These are phyloP conservation scores for Dipteronia sinensis DNA, from an alignment of 345 rosid species.

Conservation along the genomic window DNA sequence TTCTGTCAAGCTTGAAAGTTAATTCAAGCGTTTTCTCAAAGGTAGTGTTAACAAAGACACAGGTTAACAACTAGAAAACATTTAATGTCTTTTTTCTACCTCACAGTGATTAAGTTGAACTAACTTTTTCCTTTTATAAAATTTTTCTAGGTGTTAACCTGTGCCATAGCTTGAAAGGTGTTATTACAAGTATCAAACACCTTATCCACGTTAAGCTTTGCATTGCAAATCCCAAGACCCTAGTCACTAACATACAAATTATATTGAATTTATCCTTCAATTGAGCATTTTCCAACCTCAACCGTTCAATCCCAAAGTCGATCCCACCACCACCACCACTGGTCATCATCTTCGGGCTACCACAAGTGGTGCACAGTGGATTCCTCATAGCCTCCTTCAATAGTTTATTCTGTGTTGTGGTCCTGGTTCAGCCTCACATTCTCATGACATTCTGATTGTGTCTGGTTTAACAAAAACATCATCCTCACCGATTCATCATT, in stretches of 20 bases:
- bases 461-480: slow-evolving; percentile 38
- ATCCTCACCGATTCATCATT: neutral
- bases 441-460: slow-evolving; percentile 76
- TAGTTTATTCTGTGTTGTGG: slow-evolving; percentile 59
- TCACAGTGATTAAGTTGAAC: too few species aligned
- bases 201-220: too few species aligned
- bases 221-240: slow-evolving; percentile 41
- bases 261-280: slow-evolving; percentile 58
- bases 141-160: too few species aligned
- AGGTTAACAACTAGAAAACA: too few species aligned
- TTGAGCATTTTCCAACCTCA: slow-evolving; percentile 61
- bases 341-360: slow-evolving; percentile 68
- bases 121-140: too few species aligned
- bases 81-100: too few species aligned
- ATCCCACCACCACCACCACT: slow-evolving; percentile 30
- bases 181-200: too few species aligned
- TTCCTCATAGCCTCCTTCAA: slow-evolving; percentile 49
- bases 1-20: too few species aligned
- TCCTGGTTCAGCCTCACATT: slow-evolving; percentile 61
- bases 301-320: slow-evolving; percentile 46
- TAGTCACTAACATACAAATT: slow-evolving; percentile 48
- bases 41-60: too few species aligned
- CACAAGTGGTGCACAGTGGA: slow-evolving; percentile 66
- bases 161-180: too few species aligned
- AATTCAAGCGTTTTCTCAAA: too few species aligned